phyloP scores from a whole-genome alignment of 2,329 filamentous ascomycete genomes.

The Trichoderma sp. region DNA sequence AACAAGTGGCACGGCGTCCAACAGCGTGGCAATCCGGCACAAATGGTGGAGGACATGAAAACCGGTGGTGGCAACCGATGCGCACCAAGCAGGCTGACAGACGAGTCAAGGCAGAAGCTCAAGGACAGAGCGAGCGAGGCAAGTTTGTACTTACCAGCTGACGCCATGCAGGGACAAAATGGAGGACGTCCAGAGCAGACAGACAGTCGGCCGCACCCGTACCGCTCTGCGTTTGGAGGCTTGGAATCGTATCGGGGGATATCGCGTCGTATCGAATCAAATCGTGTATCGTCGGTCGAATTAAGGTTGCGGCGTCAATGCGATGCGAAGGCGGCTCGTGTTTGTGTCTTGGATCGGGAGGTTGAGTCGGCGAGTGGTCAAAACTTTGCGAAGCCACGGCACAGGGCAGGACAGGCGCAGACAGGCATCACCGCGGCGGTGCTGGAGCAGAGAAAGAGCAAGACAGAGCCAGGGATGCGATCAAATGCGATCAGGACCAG shows the following conservation, averaged over 20 bases:
- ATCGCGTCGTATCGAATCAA: background rate
- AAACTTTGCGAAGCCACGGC: slow-evolving; percentile 18
- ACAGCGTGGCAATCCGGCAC: background rate
- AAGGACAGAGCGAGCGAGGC: slow-evolving; percentile 15
- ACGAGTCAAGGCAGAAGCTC: slow-evolving; percentile 7
- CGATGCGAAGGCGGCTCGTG: background rate
- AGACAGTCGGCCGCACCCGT: background rate
- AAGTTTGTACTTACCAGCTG: slow-evolving; percentile 23
- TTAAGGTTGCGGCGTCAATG: background rate
- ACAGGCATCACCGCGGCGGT: slow-evolving; percentile 21
- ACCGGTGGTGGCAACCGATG: background rate
- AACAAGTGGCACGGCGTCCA: background rate
- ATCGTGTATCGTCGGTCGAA: background rate
- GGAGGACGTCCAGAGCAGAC: background rate
- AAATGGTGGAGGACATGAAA: background rate
- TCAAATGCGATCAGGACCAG: background rate
- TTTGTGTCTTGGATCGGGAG: background rate
- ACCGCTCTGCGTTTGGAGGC: slow-evolving; percentile 9
- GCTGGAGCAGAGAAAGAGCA: background rate
- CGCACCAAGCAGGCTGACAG: slow-evolving; percentile 9
- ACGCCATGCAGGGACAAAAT: slow-evolving; percentile 23
- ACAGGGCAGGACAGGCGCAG: slow-evolving; percentile 12
- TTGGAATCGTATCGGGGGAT: background rate
- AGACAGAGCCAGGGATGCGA: background rate
- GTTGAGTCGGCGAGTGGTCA: slow-evolving; percentile 7